A percentile compares a stretch with the other conserved stretches of the same genome.
Conservation (phyloP, 202 grass and related monocot genomes). For the Zoysia matrella region DNA sequence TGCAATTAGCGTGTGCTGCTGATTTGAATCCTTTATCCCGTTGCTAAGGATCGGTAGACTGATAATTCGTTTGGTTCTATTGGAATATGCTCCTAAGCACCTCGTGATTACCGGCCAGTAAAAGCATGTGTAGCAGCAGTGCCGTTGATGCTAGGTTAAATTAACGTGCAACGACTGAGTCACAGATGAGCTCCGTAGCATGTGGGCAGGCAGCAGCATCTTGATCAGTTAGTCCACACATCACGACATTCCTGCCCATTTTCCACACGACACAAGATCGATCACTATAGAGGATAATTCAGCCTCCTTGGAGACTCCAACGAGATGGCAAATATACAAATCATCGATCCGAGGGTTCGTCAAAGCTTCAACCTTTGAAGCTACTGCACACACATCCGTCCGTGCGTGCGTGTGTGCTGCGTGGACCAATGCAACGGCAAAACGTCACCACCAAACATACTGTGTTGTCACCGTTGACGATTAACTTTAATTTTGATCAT, state of each 20-base stretch:
- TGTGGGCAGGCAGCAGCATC: neutral
- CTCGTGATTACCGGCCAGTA: neutral
- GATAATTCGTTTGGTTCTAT: neutral
- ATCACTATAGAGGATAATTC: neutral
- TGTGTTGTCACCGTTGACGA: too few relatives aligned
- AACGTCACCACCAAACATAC: conserved; percentile 17
- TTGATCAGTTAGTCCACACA: neutral
- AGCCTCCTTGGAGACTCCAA: neutral
- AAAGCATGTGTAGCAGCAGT: neutral
- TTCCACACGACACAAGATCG: neutral
- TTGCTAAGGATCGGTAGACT: neutral
- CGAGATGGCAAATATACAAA: neutral
- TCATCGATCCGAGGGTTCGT: too few relatives aligned
- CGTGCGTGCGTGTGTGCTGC: neutral
- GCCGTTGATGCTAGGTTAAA: neutral
- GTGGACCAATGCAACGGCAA: conserved; percentile 36
- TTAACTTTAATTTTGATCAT: too few relatives aligned
- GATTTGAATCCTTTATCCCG: conserved; percentile 9
- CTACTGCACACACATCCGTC: neutral
- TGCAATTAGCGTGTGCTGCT: neutral
- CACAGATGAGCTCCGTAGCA: neutral
- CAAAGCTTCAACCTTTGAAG: neutral
- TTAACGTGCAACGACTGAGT: neutral
- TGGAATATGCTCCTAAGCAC: neutral
- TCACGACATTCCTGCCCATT: conserved; percentile 6